Evolutionary conservation across 306 rosid genomes (phyloP), one percentile per base, ranked within the genome.

Genomic region (Lagenaria siceraria): DNA sequence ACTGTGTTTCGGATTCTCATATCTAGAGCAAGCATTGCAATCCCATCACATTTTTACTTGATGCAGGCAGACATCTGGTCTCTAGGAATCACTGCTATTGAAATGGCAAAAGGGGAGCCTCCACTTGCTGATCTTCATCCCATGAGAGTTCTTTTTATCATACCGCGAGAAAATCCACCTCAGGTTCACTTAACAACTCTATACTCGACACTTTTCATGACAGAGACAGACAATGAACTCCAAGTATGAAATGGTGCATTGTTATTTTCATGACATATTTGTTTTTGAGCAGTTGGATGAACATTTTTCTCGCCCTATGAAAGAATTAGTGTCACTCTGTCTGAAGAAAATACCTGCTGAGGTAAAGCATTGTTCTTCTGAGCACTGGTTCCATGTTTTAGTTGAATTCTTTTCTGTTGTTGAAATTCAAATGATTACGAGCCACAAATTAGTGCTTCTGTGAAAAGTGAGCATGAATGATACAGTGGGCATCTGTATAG

Each of bases 91-190:
- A 92, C 98, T 84, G 92, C 96, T 42, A 96, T 96, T 83, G 99
- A 96, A 86, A 92, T 96, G 99, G 99, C 99, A 5, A 96, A 96
- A 85, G 99, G 98, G 80, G 99, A 96, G 76, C 99, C 99, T 63
- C 99, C 99, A 19, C 98, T 89, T 69, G 94, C 99, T 55, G 99
- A 96, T 89, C 96, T 96, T 82, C 99, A 92, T 79, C 98, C 99
- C 18, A 96, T 96, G 98, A 86, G 98, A 84, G 99, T 96, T 79
- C 96, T 96, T 84, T 96, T 96, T 83, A 90, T 96, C 82, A 96
- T 96, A 81, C 99, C 99, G 42, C 92, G 97, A 71, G 99, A 96
- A 85, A 96, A 80, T 84, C 99, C 99, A 60, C 99, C 99, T 31
- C 99, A 96, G 97, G 99, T 93, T 82, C 70, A 29, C 77, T 49